Evolutionary conservation across 306 rosid species (phyloP).

Genomic region (Inga leiocalycina): DNA sequence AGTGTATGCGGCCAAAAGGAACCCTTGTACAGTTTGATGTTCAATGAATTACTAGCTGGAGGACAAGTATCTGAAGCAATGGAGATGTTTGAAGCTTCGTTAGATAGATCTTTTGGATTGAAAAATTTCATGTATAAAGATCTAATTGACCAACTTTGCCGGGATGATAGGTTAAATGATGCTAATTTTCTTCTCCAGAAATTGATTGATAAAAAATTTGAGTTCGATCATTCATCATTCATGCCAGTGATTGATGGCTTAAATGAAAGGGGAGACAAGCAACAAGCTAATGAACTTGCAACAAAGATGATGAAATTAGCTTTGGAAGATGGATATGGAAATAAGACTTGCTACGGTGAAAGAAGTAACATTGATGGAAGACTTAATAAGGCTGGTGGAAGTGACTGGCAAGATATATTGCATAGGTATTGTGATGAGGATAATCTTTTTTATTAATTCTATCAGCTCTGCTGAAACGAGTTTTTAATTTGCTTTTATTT

Average conservation of each 20-base stretch:
- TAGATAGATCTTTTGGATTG: conserved; percentile 61
- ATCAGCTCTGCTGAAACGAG: conserved; percentile 8
- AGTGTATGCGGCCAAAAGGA: conserved; percentile 74
- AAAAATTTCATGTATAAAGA: conserved; percentile 71
- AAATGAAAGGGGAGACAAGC: conserved; percentile 72
- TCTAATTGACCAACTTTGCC: conserved; percentile 74
- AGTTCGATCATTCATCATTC: conserved; percentile 77
- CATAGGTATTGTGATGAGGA: conserved; percentile 64
- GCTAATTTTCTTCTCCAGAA: conserved; percentile 62
- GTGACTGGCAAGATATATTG: conserved; percentile 74
- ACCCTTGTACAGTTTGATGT: conserved; percentile 78
- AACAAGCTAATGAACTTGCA: conserved; percentile 74
- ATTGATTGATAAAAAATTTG: conserved; percentile 64
- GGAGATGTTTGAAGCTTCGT: conserved; percentile 67
- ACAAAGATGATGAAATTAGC: conserved; percentile 81
- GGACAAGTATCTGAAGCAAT: conserved; percentile 65
- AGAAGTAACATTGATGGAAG: conserved; percentile 38
- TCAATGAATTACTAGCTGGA: conserved; percentile 75
- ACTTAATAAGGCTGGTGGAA: conserved; percentile 39
- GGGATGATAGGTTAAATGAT: conserved; percentile 71
- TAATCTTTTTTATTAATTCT: not conserved
- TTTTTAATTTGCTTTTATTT: not conserved
- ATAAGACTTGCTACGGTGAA: conserved; percentile 42
- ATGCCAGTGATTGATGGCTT: conserved; percentile 84
- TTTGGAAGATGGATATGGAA: conserved; percentile 49